Evolutionary conservation across 106 monocot species (phyloP), one percentile per base, ranked within the genome.

Genomic region (Allium cepa): DNA sequence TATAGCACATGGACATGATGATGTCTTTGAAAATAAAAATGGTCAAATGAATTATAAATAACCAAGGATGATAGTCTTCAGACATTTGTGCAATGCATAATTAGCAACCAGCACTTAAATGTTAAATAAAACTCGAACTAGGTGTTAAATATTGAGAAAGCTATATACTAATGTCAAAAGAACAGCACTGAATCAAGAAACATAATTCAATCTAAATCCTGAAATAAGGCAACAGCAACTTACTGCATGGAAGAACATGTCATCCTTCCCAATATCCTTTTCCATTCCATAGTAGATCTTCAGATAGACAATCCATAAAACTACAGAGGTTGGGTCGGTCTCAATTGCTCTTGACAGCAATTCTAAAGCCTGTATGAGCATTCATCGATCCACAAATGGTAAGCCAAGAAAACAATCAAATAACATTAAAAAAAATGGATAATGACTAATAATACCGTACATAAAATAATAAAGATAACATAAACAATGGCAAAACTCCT

Each of bases 201-300:
- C 8, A 13, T 26, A 67, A 12, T 17, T 13, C 14, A 69, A 36
- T 3, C n/a, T n/a, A 58, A 36, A 36, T 36, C 36, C 5, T 36
- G 36, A 69, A 53, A 9, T 17, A 56, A 64, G 59, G 47, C 49
- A 67, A 36, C 3, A 36, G 58, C 46, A 67, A 13, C 63, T 53
- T 93, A 99, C 97, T 78, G 90, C 92, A 76, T 80, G 61, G 15
- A 74, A 73, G 68, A 99, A 99, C 87, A 93, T 85, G 64, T 99
- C 97, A 77, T 99, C 97, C 49, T 83, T 80, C 67, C 87, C 93
- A 58, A 90, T 62, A 58, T 49, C 71, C 59, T 71, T 87, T 79
- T 84, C 90, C 72, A 81, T 90, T 63, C 47, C 57, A 67, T 93
- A 99, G 72, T 82, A 99, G 53, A 93, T 79, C 57, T 90, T 76